Evolutionary conservation across 2,329 filamentous ascomycete genomes (phyloP).

Genomic region (Xylaria sp.): DNA sequence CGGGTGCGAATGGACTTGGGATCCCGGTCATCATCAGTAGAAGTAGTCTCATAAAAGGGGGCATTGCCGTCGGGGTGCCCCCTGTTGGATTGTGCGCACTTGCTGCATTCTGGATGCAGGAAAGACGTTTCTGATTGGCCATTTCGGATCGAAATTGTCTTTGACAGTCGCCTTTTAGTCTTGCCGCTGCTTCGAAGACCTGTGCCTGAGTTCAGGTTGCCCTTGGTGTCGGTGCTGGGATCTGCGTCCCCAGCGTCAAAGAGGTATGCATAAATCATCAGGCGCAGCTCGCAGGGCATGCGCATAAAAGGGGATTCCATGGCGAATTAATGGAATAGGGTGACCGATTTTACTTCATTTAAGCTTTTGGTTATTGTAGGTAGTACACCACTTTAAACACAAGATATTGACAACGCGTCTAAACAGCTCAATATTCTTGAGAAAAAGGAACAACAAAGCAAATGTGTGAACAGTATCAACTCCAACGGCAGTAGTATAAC

Average conservation of each 20-base stretch:
- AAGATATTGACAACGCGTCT: background rate
- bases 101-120: constrained; percentile 1
- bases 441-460: background rate
- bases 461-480: background rate
- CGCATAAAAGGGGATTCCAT: constrained; percentile 47
- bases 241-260: constrained; percentile 51
- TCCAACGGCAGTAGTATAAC: background rate
- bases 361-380: background rate
- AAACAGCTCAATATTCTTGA: background rate
- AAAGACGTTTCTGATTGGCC: constrained; percentile 44
- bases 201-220: background rate
- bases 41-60: background rate
- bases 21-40: background rate
- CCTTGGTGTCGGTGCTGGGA: constrained; percentile 44
- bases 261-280: constrained; percentile 58
- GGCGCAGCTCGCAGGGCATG: constrained; percentile 56
- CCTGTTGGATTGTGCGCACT: background rate
- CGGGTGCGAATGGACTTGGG: constrained; percentile 44
- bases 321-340: background rate
- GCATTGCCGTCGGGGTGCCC: background rate
- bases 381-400: background rate
- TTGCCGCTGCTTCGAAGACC: background rate
- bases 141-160: constrained; percentile 56
- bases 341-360: background rate
- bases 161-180: background rate